Percentiles rank a stretch among this genome's conserved stretches.
Evolutionary conservation across 2,329 filamentous ascomycete genomes (phyloP).

Genomic region (Penicillium palitans): DNA sequence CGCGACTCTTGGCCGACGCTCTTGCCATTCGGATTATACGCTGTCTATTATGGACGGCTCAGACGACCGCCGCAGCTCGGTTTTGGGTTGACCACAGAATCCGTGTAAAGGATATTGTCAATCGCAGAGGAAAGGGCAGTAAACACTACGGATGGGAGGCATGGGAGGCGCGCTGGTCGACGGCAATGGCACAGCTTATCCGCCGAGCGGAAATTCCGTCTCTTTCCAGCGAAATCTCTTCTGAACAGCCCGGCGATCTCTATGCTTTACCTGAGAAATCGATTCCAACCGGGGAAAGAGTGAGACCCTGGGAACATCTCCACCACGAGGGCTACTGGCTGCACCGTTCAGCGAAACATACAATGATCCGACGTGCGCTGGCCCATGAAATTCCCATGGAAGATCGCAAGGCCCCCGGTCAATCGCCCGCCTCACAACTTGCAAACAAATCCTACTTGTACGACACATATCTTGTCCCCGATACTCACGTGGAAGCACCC

Average conservation of each 20-base stretch:
- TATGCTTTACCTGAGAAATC: constrained; percentile 53
- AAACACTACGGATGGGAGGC: constrained; percentile 91
- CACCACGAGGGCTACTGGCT: constrained; percentile 66
- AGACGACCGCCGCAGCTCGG: constrained; percentile 75
- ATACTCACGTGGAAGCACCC: constrained; percentile 58
- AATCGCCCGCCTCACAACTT: constrained; percentile 57
- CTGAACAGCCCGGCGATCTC: constrained; percentile 26
- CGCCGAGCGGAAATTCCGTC: constrained; percentile 52
- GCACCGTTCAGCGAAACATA: constrained; percentile 54
- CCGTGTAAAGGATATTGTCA: constrained; percentile 73
- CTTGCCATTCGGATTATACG: constrained; percentile 78
- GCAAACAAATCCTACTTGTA: constrained; percentile 56
- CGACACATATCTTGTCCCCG: constrained; percentile 61
- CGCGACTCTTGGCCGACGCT: constrained; percentile 80
- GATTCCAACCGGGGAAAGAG: constrained; percentile 49
- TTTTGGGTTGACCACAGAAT: constrained; percentile 77
- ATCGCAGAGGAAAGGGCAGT: constrained; percentile 79
- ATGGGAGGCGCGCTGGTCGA: constrained; percentile 78
- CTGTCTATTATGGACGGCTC: constrained; percentile 76
- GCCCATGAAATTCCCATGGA: constrained; percentile 60
- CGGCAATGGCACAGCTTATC: constrained; percentile 62
- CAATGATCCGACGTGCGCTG: constrained; percentile 51
- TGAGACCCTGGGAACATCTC: constrained; percentile 59
- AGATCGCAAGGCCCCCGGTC: constrained; percentile 56
- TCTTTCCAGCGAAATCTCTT: constrained; percentile 36